Conservation (phyloP, 1,284 basidiomycete genomes). For the Heliocybe sulcata region DNA sequence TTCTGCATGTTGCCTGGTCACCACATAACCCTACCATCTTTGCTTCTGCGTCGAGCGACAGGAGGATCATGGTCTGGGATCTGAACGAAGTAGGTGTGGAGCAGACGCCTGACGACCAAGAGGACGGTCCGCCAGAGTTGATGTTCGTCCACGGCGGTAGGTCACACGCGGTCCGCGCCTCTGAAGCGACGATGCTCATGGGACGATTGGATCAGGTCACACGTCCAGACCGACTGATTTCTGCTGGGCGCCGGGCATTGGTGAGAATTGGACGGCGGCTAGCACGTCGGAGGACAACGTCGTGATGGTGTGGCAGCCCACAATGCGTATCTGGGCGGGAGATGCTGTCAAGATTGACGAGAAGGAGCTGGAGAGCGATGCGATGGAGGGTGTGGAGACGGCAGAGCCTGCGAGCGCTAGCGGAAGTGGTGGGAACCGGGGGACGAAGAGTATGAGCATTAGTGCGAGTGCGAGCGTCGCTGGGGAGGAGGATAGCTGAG, state of each 20-base stretch:
- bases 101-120: conserved; percentile 96
- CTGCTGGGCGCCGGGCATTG: conserved; percentile 74
- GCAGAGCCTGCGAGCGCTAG: conserved; percentile 10
- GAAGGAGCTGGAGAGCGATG: conserved; percentile 68
- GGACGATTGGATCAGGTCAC: conserved; percentile 43
- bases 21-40: conserved; percentile 89
- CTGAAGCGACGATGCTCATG: not conserved
- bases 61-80: conserved; percentile 96
- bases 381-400: conserved; percentile 68
- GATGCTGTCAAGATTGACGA: conserved; percentile 75
- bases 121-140: conserved; percentile 94
- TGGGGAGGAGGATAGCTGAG: conserved; percentile 25
- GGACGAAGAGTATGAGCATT: conserved; percentile 48
- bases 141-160: conserved; percentile 88
- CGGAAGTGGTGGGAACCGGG: conserved; percentile 6
- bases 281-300: conserved; percentile 85
- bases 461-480: conserved; percentile 37
- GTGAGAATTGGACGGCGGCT: conserved; percentile 71
- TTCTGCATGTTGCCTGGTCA: conserved; percentile 92
- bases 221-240: conserved; percentile 79
- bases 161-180: conserved; percentile 8
- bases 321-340: conserved; percentile 80
- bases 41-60: conserved; percentile 88
- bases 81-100: conserved; percentile 89
- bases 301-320: conserved; percentile 85